Conservation (phyloP, 768 basidiomycete species). For the Hygrophorus pudorinus region DNA sequence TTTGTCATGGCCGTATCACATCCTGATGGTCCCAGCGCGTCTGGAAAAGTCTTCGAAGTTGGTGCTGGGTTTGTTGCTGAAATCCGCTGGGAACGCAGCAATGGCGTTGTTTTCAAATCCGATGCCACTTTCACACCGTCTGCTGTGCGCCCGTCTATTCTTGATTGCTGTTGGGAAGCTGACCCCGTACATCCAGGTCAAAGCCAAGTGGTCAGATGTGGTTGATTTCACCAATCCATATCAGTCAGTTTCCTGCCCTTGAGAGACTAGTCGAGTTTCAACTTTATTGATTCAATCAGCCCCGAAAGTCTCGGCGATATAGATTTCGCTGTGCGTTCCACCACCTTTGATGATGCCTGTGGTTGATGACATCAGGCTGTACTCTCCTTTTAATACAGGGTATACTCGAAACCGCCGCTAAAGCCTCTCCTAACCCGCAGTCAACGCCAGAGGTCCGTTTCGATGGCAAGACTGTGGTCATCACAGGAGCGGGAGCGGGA, state of each 20-base stretch:
- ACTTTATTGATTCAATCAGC: slow-evolving; percentile 29
- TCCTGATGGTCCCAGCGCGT: slow-evolving; percentile 70
- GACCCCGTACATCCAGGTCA: slow-evolving; percentile 39
- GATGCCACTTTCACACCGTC: slow-evolving; percentile 90
- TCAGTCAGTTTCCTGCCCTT: slow-evolving; percentile 40
- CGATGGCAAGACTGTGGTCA: slow-evolving; percentile 83
- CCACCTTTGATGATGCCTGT: no score
- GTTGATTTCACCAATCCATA: slow-evolving; percentile 66
- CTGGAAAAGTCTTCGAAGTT: slow-evolving; percentile 81
- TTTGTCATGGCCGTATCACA: slow-evolving; percentile 84
- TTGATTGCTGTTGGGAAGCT: neutral
- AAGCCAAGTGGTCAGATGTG: slow-evolving; percentile 73
- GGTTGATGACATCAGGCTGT: neutral
- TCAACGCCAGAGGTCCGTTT: slow-evolving; percentile 64
- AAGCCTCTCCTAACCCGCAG: slow-evolving; percentile 59
- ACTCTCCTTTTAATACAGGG: slow-evolving; percentile 19
- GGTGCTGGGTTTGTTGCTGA: slow-evolving; percentile 91
- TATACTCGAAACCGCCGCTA: slow-evolving; percentile 55
- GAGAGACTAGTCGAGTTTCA: neutral
- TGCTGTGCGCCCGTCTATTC: slow-evolving; percentile 43
- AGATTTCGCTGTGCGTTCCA: slow-evolving; percentile 38
- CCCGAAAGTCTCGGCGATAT: slow-evolving; percentile 56
- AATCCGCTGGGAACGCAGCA: slow-evolving; percentile 87
- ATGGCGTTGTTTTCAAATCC: slow-evolving; percentile 82
- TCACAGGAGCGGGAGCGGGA: slow-evolving; percentile 93